Evolutionary conservation across 306 rosid genomes (phyloP), one percentile per base, ranked within the genome.

Genomic region (Biancaea sappan): DNA sequence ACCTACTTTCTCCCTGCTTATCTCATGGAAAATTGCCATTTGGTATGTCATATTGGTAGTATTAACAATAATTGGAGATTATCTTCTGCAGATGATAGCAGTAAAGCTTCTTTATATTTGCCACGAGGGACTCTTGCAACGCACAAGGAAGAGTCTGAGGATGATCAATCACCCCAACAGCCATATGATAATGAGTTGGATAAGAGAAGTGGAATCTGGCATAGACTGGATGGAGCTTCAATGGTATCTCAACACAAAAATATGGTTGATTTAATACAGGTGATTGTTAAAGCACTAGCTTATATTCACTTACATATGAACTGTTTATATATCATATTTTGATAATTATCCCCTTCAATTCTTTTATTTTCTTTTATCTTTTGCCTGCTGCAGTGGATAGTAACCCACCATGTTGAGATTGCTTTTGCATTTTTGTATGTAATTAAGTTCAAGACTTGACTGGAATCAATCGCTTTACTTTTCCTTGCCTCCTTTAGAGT

Each of bases 141-240:
- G 14, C 97, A 87, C 71, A 82, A 72, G 79, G 96, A 88, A 77
- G 92, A 86, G 84, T 79, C 86, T 24, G 87, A 84, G 74, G 94
- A 94, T 73, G 96, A 91, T 71, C 68, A 62, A 9, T 82, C 89
- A 74, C 59, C 84, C 6, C 84, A 79, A 38, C 86, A 69, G 66
- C 69, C 79, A 80, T 80, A 87, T 48, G 89, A 86, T 54, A 79
- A 77, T 18, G 77, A 83, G 80, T 59, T 66, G 47, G 89, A 74
- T 70, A 82, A 71, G 56, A 47, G 58, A 31, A 46, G 60, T 72
- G 82, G 80, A 61, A 50, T 69, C 10, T 52, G 84, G 86, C 64
- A 3, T 65, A 74, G 72, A 74, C 81, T 66, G 47, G 88, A 81
- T 57, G 59, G 71, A 34, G 81, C 81, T 56, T 68, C 86, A 67